Evolutionary conservation across 345 rosid species (phyloP).

Genomic region (Erodium maritimum): DNA sequence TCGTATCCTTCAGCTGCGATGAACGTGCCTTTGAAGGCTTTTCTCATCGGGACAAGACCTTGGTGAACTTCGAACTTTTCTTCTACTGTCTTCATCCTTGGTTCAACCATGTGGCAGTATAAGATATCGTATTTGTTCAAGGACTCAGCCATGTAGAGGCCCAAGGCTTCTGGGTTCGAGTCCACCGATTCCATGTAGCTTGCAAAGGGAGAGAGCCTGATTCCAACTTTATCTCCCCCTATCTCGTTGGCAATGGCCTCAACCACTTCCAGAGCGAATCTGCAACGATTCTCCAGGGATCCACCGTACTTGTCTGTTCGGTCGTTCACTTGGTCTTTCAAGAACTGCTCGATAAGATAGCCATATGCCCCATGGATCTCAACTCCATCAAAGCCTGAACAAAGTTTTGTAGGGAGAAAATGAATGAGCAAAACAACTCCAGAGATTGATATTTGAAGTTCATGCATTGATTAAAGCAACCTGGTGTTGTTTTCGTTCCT

Average conservation of each 20-base stretch:
- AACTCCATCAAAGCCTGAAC: conserved; percentile 62
- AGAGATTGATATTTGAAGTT: too few relatives aligned
- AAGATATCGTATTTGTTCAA: conserved; percentile 42
- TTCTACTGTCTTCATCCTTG: conserved; percentile 30
- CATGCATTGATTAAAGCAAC: too few relatives aligned
- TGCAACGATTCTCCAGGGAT: conserved; percentile 54
- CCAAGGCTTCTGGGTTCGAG: conserved; percentile 50
- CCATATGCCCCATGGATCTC: conserved; percentile 80
- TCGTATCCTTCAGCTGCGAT: conserved; percentile 50
- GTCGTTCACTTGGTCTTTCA: conserved; percentile 68
- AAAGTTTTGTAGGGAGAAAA: too few relatives aligned
- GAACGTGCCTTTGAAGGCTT: conserved; percentile 54
- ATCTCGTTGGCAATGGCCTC: conserved; percentile 55
- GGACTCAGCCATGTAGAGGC: conserved; percentile 46
- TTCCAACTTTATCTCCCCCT: conserved; percentile 59
- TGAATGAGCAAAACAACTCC: too few relatives aligned
- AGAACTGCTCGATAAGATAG: conserved; percentile 50
- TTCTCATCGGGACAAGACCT: conserved; percentile 44
- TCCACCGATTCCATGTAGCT: conserved; percentile 41
- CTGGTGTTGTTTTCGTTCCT: too few relatives aligned
- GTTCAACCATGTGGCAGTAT: conserved; percentile 67
- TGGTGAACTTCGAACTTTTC: conserved; percentile 22
- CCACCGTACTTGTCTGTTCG: conserved; percentile 64
- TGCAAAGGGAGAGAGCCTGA: conserved; percentile 53
- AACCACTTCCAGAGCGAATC: conserved; percentile 46